Percentiles rank a stretch among this genome's conserved stretches.
These are phyloP conservation scores for Epichloe coenophiala DNA, from an alignment of 2,329 filamentous ascomycete genomes.

Conservation along the genomic window DNA sequence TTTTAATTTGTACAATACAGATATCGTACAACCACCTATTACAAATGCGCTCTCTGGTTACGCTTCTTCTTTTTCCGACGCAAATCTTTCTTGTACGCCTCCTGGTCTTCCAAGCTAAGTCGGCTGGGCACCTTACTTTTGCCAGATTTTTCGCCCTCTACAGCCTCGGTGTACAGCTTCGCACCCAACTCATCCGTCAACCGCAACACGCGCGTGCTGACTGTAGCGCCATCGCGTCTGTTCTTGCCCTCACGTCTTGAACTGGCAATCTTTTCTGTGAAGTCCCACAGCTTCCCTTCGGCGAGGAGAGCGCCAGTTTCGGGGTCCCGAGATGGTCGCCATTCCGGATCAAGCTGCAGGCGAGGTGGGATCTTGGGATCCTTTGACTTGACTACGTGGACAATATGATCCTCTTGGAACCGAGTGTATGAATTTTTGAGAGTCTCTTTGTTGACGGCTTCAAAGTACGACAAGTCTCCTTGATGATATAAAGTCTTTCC, in stretches of 20 bases:
- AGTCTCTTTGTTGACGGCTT: slow-evolving; percentile 96
- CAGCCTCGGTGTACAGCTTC: slow-evolving; percentile 50
- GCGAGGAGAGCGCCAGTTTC: slow-evolving; percentile 48
- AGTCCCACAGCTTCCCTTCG: slow-evolving; percentile 74
- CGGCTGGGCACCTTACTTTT: slow-evolving; percentile 26
- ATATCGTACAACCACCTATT: slow-evolving; percentile 1
- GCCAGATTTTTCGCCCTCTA: slow-evolving; percentile 22
- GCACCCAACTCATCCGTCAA: slow-evolving; percentile 63
- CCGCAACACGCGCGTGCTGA: slow-evolving; percentile 65
- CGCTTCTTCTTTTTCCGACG: slow-evolving; percentile 33
- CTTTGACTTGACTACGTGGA: slow-evolving; percentile 58
- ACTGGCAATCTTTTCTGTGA: slow-evolving; percentile 75
- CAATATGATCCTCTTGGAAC: slow-evolving; percentile 83
- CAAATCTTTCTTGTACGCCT: slow-evolving; percentile 29
- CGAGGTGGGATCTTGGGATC: slow-evolving; percentile 47
- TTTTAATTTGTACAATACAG: not conserved
- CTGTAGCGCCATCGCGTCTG: slow-evolving; percentile 79
- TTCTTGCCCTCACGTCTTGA: slow-evolving; percentile 90
- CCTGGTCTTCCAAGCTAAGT: slow-evolving; percentile 37
- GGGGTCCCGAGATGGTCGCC: slow-evolving; percentile 56
- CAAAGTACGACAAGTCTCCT: slow-evolving; percentile 92
- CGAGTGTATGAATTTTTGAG: slow-evolving; percentile 83
- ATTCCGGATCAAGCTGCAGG: slow-evolving; percentile 58
- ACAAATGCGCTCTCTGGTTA: slow-evolving; percentile 38
- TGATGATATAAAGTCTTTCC: slow-evolving; percentile 97